Percentiles rank a stretch among this genome's conserved stretches.
phyloP scores from a whole-genome alignment of 129 eudicot species.

The Chrysanthemum makinoi region DNA sequence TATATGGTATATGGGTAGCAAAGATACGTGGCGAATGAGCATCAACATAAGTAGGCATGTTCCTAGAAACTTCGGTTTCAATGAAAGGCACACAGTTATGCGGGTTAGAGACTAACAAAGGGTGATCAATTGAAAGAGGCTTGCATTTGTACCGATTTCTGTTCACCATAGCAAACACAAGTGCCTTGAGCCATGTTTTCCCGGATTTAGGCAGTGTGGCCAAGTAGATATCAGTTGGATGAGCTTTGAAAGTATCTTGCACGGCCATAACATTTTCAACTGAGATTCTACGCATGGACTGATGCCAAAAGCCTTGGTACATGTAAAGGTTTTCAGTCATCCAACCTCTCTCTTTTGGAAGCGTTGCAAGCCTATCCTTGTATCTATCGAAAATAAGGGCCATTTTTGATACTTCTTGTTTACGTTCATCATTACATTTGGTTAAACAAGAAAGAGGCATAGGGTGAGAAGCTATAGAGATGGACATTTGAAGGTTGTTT shows the following conservation, averaged over 20 bases:
- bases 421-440: background rate
- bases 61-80: conserved; percentile 14
- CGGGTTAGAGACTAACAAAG: conserved; percentile 34
- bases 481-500: conserved; percentile 4
- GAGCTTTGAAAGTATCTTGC: conserved; percentile 36
- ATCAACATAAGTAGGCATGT: background rate
- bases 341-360: conserved; percentile 49
- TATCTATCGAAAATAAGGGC: conserved; percentile 15
- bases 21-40: conserved; percentile 27
- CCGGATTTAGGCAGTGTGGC: conserved; percentile 41
- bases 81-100: conserved; percentile 34
- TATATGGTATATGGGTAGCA: conserved; percentile 44
- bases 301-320: conserved; percentile 44
- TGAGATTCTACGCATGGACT: conserved; percentile 12
- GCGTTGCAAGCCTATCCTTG: conserved; percentile 17
- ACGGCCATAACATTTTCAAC: conserved; percentile 12
- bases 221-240: conserved; percentile 37
- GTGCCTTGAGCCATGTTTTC: conserved; percentile 56
- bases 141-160: conserved; percentile 9
- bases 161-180: conserved; percentile 30
- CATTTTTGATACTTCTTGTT: conserved; percentile 14
- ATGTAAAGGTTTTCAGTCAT: conserved; percentile 23
- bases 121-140: conserved; percentile 19
- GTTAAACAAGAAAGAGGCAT: conserved; percentile 1
- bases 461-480: background rate